Evolutionary conservation across 208 protist species (phyloP), one percentile per base, ranked within the genome.

Genomic region (Novymonas esmeraldas): DNA sequence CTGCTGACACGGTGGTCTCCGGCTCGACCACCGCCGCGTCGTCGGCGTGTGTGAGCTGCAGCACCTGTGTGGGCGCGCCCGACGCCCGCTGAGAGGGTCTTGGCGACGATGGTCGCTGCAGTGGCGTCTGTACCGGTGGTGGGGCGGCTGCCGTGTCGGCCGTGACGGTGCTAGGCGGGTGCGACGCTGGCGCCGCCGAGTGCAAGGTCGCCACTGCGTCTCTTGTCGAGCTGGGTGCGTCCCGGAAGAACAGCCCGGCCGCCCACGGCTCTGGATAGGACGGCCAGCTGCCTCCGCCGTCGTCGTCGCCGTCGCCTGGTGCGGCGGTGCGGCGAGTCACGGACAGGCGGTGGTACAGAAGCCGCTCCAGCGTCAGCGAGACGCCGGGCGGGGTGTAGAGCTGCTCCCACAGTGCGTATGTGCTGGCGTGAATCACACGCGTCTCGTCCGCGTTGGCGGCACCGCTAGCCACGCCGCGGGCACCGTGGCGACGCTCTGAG

Each of bases 391-490:
- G 41, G 20, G 76, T 57, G 65, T 85, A 85, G 18, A 84, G 63
- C 59, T 75, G 77, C 65, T 90, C 81, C 84, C 84, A 90, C 46
- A 90, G 50, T 0, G 62, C 62, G 75, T 85, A 87, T 34, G 66
- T 79, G 34, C 59, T 55, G 14, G 77, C 76, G 7, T 42, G 71
- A 13, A 71, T n/a, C 34, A 70, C 63, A 13, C 34, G 28, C 3
- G 24, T 46, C 18, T 62, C 73, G 0, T 33, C 55, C 20, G 39
- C 56, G 56, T 6, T 24, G 20, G 26, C 9, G 18, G 39, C 9
- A 29, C 38, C 24, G 22, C n/a, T 11, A 16, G 7, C 11, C 44
- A 39, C 39, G 39, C 10, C 42, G 28, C 24, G 24, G 52, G 6
- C 1, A 20, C n/a, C n/a, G n/a, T n/a, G n/a, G n/a, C n/a, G n/a